Evolutionary conservation across 2,329 filamentous ascomycete species (phyloP), one percentile per base, ranked within the genome.

Genomic region (Fusarium austroafricanum): DNA sequence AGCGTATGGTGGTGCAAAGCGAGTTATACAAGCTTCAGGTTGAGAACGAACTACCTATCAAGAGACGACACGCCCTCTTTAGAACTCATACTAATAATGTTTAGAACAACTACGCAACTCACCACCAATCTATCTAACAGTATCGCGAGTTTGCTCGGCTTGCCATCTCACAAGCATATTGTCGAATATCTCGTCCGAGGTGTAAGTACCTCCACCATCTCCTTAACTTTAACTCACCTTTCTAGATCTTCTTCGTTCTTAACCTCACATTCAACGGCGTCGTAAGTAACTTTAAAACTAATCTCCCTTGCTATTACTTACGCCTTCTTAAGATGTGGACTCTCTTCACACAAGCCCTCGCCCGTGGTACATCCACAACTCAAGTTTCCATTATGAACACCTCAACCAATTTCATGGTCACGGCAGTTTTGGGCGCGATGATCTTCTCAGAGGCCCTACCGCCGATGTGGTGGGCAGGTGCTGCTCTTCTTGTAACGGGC

Each of bases 361-460:
- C 91, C 1, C 85, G 87, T 18, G 91, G 91, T 15, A 86, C 87
- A 59, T 93, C 91, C 3, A 93, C 92, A 10, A 92, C 92, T 0
- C 91, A 93, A 74, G 92, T 94, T 47, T 90, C 88, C 70, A 90
- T 95, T 76, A 88, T 95, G 77, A 95, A 95, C 78, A 94, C 92
- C 4, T 92, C 90, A 15, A 85, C 90, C 57, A 95, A 95, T 80
- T 95, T 95, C 77, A 85, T 95, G 79, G 79, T 93, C 63, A 94
- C 92, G 0, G 92, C 92, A 10, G 68, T 94, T 9, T 82, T 94
- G 20, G 91, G 92, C 26, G 82, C 87, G 49, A 77, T 87, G 59
- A 88, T 95, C 69, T 95, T 95, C 77, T 84, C 86, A 21, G 92
- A 95, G 79, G 79, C 83, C 2, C 80, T 95, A 28, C 91, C 92